A percentile compares a stretch with the other conserved stretches of the same genome.
These are phyloP conservation scores for Trypanosoma congolense DNA, from an alignment of 208 protist genomes.

Conservation along the genomic window DNA sequence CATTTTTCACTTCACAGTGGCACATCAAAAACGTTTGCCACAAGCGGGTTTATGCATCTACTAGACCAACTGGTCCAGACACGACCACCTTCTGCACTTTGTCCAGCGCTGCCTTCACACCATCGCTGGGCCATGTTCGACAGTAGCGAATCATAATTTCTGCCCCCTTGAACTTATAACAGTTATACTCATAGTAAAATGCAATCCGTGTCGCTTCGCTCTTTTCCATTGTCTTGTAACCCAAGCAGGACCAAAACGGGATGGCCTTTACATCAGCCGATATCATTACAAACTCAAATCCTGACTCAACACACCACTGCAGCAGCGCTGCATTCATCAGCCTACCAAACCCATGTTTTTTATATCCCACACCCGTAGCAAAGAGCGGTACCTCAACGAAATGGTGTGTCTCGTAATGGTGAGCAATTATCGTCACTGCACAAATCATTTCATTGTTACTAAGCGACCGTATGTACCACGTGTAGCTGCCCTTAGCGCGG, in stretches of 20 bases:
- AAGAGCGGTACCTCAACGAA: slow-evolving; percentile 88
- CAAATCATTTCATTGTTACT: slow-evolving; percentile 67
- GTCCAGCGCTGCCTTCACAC: slow-evolving; percentile 19
- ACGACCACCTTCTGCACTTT: slow-evolving; percentile 49
- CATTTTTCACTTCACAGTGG: too few relatives aligned
- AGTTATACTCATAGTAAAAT: slow-evolving; percentile 87
- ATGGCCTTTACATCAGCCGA: slow-evolving; percentile 84
- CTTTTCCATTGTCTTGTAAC: slow-evolving; percentile 69
- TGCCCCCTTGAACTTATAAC: slow-evolving; percentile 79
- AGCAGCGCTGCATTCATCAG: slow-evolving; percentile 72
- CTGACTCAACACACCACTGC: slow-evolving; percentile 50
- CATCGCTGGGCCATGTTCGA: slow-evolving; percentile 1
- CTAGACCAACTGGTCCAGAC: slow-evolving; percentile 26
- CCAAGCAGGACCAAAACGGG: slow-evolving; percentile 73
- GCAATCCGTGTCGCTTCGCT: slow-evolving; percentile 69
- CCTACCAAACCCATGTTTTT: slow-evolving; percentile 72
- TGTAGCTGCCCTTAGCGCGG: slow-evolving; percentile 65
- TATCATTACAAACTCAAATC: slow-evolving; percentile 82
- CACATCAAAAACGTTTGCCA: too few relatives aligned
- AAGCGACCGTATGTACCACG: slow-evolving; percentile 70
- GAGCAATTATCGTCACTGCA: slow-evolving; percentile 68
- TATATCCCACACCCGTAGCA: slow-evolving; percentile 83
- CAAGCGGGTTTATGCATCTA: slow-evolving; percentile 21
- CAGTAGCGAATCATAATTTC: slow-evolving; percentile 85
- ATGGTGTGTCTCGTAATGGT: slow-evolving; percentile 67